Percentiles rank a stretch among this genome's conserved stretches.
These are phyloP conservation scores for Wickerhamiella kurtzmanii DNA, from an alignment of 805 yeast species.

Conservation along the genomic window DNA sequence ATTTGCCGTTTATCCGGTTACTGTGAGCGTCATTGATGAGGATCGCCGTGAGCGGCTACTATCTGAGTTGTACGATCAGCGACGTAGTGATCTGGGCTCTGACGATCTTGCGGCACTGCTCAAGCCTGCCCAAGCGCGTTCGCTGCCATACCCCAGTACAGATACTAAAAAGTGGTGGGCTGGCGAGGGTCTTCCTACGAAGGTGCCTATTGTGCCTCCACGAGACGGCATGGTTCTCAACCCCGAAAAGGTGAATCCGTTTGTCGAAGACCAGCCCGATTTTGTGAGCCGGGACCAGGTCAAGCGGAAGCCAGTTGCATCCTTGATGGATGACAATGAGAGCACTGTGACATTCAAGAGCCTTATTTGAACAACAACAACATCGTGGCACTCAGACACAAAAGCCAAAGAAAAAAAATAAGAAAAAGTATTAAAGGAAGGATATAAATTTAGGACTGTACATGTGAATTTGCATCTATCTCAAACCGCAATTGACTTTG, in stretches of 20 bases:
- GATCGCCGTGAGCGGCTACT: constrained; percentile 40
- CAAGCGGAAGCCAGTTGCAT: neutral
- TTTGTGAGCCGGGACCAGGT: constrained; percentile 27
- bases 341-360: neutral
- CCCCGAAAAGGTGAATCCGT: constrained; percentile 58
- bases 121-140: constrained; percentile 22
- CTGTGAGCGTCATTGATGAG: constrained; percentile 58
- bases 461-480: too few relatives aligned
- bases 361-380: neutral
- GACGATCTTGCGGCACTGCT: neutral
- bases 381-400: too few relatives aligned
- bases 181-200: constrained; percentile 60
- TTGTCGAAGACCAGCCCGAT: constrained; percentile 39
- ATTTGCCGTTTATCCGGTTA: constrained; percentile 58
- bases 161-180: constrained; percentile 87
- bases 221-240: constrained; percentile 41
- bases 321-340: neutral
- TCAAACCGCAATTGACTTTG: too few relatives aligned
- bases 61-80: constrained; percentile 45
- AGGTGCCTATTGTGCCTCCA: constrained; percentile 40
- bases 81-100: constrained; percentile 28
- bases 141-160: constrained; percentile 78
- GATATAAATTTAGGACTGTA: neutral
- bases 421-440: too few relatives aligned
- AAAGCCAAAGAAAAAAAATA: too few relatives aligned